Conservation (phyloP, 2,329 filamentous ascomycete genomes). For the Colletotrichum musae region DNA sequence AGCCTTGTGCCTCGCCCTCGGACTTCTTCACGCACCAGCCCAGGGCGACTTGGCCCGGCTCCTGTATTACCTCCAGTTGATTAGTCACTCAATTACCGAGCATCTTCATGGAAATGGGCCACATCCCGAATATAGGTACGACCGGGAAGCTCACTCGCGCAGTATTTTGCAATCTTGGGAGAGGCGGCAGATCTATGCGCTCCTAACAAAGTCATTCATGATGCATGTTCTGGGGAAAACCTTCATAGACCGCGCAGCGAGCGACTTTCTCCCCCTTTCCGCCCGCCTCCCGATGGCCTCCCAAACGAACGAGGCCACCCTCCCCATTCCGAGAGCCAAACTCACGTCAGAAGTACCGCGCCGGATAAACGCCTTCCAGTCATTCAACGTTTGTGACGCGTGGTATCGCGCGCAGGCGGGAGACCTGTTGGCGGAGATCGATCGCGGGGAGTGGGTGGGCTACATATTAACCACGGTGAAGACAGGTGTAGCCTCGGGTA, state of each 20-base stretch:
- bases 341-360: not conserved
- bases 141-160: no score
- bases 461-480: not conserved
- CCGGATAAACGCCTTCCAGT: not conserved
- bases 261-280: not conserved
- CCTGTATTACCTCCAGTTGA: not conserved
- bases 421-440: not conserved
- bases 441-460: not conserved
- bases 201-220: not conserved
- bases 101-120: no score
- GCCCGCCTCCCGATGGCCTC: not conserved
- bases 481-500: not conserved
- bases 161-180: conserved; percentile 1
- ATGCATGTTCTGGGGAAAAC: not conserved
- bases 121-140: no score
- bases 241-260: not conserved
- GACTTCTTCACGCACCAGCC: not conserved
- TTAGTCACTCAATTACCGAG: no score
- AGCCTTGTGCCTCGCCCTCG: conserved; percentile 6
- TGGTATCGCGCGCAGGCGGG: conserved; percentile 7
- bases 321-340: not conserved
- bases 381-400: not conserved
- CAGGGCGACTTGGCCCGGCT: not conserved
- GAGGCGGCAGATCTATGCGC: not conserved
- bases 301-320: not conserved